These are phyloP conservation scores for Talaromyces sp. DNA, from an alignment of 2,329 filamentous ascomycete species.

Conservation along the genomic window DNA sequence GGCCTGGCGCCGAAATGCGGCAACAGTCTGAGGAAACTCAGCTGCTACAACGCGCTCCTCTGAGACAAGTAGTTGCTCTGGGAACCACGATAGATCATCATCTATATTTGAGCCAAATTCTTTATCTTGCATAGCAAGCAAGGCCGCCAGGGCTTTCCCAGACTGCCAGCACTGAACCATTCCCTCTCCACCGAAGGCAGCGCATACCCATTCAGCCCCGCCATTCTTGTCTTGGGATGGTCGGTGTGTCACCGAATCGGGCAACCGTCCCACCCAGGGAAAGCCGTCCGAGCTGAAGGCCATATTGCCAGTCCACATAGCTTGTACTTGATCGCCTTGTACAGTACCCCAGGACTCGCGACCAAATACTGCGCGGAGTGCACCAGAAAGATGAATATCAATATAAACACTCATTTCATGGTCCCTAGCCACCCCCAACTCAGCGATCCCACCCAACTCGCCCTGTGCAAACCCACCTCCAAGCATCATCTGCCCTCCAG, in stretches of 20 bases:
- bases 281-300: constrained; percentile 54
- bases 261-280: constrained; percentile 55
- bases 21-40: constrained; percentile 12
- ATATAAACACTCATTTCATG: constrained; percentile 29
- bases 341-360: constrained; percentile 25
- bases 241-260: constrained; percentile 17
- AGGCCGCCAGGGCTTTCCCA: constrained; percentile 30
- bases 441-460: constrained; percentile 46
- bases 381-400: constrained; percentile 32
- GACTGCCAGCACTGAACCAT: constrained; percentile 38
- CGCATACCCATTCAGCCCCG: constrained; percentile 32
- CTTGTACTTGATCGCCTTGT: constrained; percentile 22
- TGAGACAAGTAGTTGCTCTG: constrained; percentile 31
- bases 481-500: constrained; percentile 54
- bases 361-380: constrained; percentile 29
- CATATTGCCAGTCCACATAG: constrained; percentile 49
- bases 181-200: constrained; percentile 34
- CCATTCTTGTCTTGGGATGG: neutral
- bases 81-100: constrained; percentile 31
- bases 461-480: constrained; percentile 57
- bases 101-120: neutral
- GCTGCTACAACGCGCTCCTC: constrained; percentile 25
- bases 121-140: constrained; percentile 26
- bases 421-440: constrained; percentile 55
- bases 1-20: constrained; percentile 4